Percentiles rank a stretch among this genome's conserved stretches.
phyloP scores from a whole-genome alignment of 129 eudicot genomes.

The Calendula officinalis region DNA sequence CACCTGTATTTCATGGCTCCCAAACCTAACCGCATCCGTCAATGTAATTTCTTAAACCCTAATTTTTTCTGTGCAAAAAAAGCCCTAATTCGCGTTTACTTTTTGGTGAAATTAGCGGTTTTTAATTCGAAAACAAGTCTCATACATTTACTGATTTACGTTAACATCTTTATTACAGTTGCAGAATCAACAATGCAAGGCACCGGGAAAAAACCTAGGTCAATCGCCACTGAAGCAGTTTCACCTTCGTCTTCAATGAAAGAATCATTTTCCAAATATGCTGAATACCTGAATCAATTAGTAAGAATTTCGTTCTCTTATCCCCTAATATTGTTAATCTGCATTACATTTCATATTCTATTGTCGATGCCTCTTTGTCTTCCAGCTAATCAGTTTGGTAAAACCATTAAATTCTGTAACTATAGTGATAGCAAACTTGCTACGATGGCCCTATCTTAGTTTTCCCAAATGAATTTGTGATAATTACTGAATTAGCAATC shows the following conservation, averaged over 20 bases:
- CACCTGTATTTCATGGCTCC: slow-evolving; percentile 54
- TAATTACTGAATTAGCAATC: background rate
- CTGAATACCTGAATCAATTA: slow-evolving; percentile 71
- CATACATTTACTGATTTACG: background rate
- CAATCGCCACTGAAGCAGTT: slow-evolving; percentile 33
- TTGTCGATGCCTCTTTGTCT: too few relatives aligned
- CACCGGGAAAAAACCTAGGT: slow-evolving; percentile 57
- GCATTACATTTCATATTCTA: too few relatives aligned
- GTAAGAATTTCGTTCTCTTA: slow-evolving; percentile 28
- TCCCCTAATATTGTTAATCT: too few relatives aligned
- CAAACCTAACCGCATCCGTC: slow-evolving; percentile 63
- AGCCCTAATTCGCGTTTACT: slow-evolving; percentile 15
- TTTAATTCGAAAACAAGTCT: slow-evolving; percentile 1
- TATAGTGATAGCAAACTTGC: background rate
- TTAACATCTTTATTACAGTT: slow-evolving; percentile 34
- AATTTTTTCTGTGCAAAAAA: background rate
- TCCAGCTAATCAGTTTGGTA: too few relatives aligned
- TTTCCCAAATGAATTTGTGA: background rate
- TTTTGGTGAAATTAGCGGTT: background rate
- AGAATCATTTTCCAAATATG: slow-evolving; percentile 58
- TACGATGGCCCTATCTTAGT: background rate
- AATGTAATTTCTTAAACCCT: slow-evolving; percentile 39
- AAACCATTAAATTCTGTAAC: background rate
- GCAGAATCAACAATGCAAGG: slow-evolving; percentile 45
- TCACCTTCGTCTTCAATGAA: slow-evolving; percentile 41